These are phyloP conservation scores for Zymoseptoria ardabiliae DNA, from an alignment of 2,329 filamentous ascomycete genomes.

Conservation along the genomic window DNA sequence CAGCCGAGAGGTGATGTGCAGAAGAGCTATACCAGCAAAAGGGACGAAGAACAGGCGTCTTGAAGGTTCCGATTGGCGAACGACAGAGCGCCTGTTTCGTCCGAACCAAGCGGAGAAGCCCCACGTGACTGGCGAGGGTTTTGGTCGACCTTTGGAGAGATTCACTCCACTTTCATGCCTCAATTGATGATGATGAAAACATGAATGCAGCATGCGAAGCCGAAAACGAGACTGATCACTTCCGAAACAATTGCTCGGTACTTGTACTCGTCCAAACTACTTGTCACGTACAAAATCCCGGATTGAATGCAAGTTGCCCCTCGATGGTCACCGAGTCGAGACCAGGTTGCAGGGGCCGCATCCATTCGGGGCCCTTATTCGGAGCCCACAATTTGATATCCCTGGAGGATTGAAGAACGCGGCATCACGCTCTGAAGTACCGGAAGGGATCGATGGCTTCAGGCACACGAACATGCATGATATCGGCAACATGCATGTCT, in stretches of 20 bases:
- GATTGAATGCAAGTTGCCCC: not conserved
- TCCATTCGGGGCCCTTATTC: not conserved
- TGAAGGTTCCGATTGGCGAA: not conserved
- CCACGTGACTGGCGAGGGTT: too few relatives aligned
- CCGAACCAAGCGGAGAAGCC: not conserved
- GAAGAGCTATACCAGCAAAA: not conserved
- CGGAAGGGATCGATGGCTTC: not conserved
- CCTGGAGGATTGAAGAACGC: not conserved
- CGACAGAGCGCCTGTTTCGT: not conserved
- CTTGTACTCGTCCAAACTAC: not conserved
- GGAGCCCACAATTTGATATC: not conserved
- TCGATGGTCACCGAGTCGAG: not conserved
- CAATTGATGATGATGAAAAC: too few relatives aligned
- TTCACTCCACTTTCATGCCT: too few relatives aligned
- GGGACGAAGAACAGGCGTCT: not conserved
- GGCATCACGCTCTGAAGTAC: not conserved
- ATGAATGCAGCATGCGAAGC: too few relatives aligned
- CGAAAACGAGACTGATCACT: not conserved
- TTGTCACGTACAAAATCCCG: not conserved
- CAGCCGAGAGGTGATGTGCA: not conserved
- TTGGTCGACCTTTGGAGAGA: too few relatives aligned
- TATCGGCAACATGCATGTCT: not conserved
- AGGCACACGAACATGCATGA: not conserved
- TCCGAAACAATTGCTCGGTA: not conserved
- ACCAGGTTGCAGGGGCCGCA: not conserved